Evolutionary conservation across 2,329 filamentous ascomycete genomes (phyloP), one percentile per base, ranked within the genome.

Genomic region (Dothideomycetidae sp.): DNA sequence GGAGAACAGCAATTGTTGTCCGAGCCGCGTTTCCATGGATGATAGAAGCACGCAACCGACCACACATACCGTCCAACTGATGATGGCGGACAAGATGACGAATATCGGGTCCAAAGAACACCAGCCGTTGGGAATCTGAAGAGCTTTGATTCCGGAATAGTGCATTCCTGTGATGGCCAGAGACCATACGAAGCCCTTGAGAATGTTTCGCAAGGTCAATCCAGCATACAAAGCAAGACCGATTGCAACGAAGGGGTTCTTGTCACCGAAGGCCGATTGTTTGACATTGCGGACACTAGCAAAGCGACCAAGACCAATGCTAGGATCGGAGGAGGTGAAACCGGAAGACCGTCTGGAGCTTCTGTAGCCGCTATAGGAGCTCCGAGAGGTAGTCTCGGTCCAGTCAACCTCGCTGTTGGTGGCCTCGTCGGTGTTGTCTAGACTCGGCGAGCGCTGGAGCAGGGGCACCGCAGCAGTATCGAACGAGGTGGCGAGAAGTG

Each of bases 101-200:
- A 52, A 39, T 21, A 35, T 31, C 3, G 46, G 44, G n/a, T 52
- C 40, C 0, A 56, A 38, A 7, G 44, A 47, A 26, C 47, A 43
- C 31, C 50, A 44, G n/a, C 54, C 54, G 11, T 49, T 14, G 1
- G 54, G 53, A 18, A 57, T 52, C n/a, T 44, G 39, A 19, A 57
- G 32, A 13, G 51, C 51, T 10, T 48, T 18, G 14, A 57, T 50
- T 10, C 54, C 54, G 7, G 43, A 41, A 30, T 55, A 56, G 41
- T 57, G 54, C 54, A 57, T 57, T 14, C 44, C 45, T 5, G 49
- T 53, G 28, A 57, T 50, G 2, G 54, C 51, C 5, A 57, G 40
- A 11, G 48, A 52, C 54, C 54, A 57, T 11, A 55, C 28, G 29
- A 56, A 53, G 10, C 52, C 49, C 41, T 51, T 54, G 23, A 40